phyloP scores from a whole-genome alignment of 768 basidiomycete genomes.

The Pluteus cervinus region DNA sequence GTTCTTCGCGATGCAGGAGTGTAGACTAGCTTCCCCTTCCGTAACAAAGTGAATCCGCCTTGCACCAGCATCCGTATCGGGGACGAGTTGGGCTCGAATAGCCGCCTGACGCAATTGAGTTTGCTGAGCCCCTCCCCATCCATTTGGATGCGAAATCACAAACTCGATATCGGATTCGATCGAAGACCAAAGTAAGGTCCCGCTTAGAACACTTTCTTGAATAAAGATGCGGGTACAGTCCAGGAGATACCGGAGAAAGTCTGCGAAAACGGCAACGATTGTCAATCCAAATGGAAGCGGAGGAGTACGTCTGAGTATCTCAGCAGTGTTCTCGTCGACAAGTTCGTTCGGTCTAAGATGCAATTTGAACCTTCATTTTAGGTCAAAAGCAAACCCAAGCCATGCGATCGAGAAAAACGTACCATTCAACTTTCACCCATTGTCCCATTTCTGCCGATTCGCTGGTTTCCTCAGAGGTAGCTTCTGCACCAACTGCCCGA shows the following conservation, averaged over 20 bases:
- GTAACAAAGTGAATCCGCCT: slow-evolving; percentile 48
- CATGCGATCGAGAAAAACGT: slow-evolving; percentile 39
- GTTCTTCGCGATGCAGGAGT: slow-evolving; percentile 59
- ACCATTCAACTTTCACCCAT: slow-evolving; percentile 39
- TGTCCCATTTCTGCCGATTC: slow-evolving; percentile 35
- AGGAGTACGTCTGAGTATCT: too few species aligned
- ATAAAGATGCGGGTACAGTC: slow-evolving; percentile 41
- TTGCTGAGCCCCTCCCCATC: slow-evolving; percentile 60
- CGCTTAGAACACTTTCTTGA: slow-evolving; percentile 36
- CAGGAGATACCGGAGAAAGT: slow-evolving; percentile 45
- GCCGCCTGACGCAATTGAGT: slow-evolving; percentile 49
- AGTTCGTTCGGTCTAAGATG: neutral
- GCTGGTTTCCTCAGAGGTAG: slow-evolving; percentile 29
- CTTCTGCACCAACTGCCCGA: slow-evolving; percentile 40
- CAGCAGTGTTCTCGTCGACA: too few species aligned
- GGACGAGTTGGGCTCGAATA: slow-evolving; percentile 42
- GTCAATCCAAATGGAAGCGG: slow-evolving; percentile 37
- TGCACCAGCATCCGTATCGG: slow-evolving; percentile 29
- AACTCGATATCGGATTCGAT: slow-evolving; percentile 39
- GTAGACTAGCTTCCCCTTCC: slow-evolving; percentile 57
- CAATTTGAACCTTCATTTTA: slow-evolving; percentile 12
- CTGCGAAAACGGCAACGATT: slow-evolving; percentile 36
- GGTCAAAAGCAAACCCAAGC: slow-evolving; percentile 33
- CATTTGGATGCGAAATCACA: slow-evolving; percentile 58
- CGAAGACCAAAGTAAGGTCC: slow-evolving; percentile 42